Evolutionary conservation across 805 yeast species (phyloP).

Genomic region (Cyberlindnera veronae): DNA sequence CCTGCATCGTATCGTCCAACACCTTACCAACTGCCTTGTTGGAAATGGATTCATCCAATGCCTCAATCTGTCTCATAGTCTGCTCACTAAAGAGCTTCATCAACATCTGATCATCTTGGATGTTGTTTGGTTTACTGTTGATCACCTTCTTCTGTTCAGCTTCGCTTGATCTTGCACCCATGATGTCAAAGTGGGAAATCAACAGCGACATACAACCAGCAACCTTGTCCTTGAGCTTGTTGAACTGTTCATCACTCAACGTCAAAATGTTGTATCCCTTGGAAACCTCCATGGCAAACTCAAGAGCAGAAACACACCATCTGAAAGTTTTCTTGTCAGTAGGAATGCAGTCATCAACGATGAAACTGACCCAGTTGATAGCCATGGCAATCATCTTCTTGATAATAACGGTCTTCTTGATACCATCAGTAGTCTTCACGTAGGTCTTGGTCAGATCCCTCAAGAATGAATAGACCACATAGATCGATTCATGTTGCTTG

Average conservation of each 20-base stretch:
- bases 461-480: constrained; percentile 70
- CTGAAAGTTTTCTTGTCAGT: constrained; percentile 87
- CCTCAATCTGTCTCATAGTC: constrained; percentile 60
- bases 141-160: constrained; percentile 53
- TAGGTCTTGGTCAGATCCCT: constrained; percentile 79
- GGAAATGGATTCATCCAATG: constrained; percentile 52
- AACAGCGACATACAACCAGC: constrained; percentile 92
- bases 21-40: constrained; percentile 72
- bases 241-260: constrained; percentile 72
- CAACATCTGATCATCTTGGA: constrained; percentile 52
- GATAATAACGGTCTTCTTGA: constrained; percentile 64
- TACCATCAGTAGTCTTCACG: constrained; percentile 57
- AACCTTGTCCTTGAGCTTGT: constrained; percentile 69
- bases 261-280: constrained; percentile 85
- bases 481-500: constrained; percentile 73
- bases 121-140: constrained; percentile 37
- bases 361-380: constrained; percentile 87
- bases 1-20: constrained; percentile 80
- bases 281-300: constrained; percentile 93
- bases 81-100: constrained; percentile 60
- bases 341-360: constrained; percentile 92
- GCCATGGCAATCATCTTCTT: constrained; percentile 70
- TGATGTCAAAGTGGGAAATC: constrained; percentile 94
- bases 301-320: constrained; percentile 95
- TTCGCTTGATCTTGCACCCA: constrained; percentile 89